These are phyloP conservation scores for Penicillium vulpinum DNA, from an alignment of 2,329 filamentous ascomycete species.

Conservation along the genomic window DNA sequence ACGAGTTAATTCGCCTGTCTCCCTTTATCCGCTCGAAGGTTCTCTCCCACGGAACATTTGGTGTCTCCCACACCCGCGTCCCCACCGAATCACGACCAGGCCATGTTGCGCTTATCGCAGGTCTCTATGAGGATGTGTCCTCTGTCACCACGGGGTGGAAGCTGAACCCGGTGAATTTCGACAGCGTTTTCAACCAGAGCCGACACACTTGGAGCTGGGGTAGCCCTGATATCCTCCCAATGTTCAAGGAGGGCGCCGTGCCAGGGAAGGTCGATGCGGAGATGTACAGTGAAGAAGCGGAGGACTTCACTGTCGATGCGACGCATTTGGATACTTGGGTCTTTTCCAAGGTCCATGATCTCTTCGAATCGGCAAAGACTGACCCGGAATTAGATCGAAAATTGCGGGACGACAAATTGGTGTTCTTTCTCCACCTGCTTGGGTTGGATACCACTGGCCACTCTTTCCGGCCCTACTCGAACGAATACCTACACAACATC, in stretches of 20 bases:
- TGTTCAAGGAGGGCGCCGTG: constrained; percentile 93
- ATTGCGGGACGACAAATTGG: constrained; percentile 78
- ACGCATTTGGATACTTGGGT: constrained; percentile 87
- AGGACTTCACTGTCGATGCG: constrained; percentile 86
- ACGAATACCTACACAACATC: constrained; percentile 92
- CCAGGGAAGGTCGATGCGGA: constrained; percentile 85
- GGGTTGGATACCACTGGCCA: constrained; percentile 92
- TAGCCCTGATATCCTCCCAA: constrained; percentile 92
- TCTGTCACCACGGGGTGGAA: constrained; percentile 98
- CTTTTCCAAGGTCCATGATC: constrained; percentile 84
- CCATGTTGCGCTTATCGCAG: constrained; percentile 94
- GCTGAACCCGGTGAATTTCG: constrained; percentile 95
- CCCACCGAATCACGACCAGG: constrained; percentile 95
- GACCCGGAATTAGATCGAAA: constrained; percentile 73
- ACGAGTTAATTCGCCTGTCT: constrained; percentile 71
- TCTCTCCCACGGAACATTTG: constrained; percentile 88
- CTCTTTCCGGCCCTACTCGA: constrained; percentile 82
- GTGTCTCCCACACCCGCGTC: constrained; percentile 93
- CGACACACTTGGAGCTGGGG: constrained; percentile 99
- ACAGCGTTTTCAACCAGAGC: constrained; percentile 97
- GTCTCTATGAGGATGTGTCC: constrained; percentile 96
- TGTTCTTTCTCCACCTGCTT: constrained; percentile 93
- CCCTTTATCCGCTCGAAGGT: constrained; percentile 89
- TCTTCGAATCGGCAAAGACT: constrained; percentile 77
- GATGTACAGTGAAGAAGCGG: constrained; percentile 77